A percentile compares a stretch with the other conserved stretches of the same genome.
Evolutionary conservation across 2,329 filamentous ascomycete genomes (phyloP).

Genomic region (Aspergillus phoenicis): DNA sequence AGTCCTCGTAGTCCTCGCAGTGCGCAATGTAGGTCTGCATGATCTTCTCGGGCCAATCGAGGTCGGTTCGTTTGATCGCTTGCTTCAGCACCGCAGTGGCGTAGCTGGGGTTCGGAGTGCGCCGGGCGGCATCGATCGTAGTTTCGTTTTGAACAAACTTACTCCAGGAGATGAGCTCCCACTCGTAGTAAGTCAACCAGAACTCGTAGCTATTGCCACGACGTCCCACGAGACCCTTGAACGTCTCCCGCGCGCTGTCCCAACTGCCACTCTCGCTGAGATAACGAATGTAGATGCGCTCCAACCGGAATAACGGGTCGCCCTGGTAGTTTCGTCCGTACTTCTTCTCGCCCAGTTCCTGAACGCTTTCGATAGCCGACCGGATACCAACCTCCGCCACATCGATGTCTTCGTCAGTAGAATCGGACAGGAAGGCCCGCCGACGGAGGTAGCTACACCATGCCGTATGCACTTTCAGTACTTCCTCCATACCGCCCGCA

Average conservation of each 20-base stretch:
- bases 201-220: conserved; percentile 85
- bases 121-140: conserved; percentile 56
- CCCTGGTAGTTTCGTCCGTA: conserved; percentile 77
- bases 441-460: conserved; percentile 95
- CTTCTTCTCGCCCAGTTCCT: conserved; percentile 73
- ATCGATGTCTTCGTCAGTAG: conserved; percentile 80
- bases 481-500: conserved; percentile 80
- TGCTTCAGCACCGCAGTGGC: conserved; percentile 77
- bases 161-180: conserved; percentile 78
- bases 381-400: conserved; percentile 87
- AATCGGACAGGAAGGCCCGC: conserved; percentile 72
- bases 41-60: conserved; percentile 55
- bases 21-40: conserved; percentile 51
- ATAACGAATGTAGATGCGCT: conserved; percentile 90
- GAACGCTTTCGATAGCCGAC: conserved; percentile 82
- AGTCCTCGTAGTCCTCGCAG: conserved; percentile 87
- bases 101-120: conserved; percentile 66
- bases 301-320: conserved; percentile 85
- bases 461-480: conserved; percentile 86
- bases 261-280: conserved; percentile 79
- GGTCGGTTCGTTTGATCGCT: conserved; percentile 59
- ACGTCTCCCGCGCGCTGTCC: conserved; percentile 75
- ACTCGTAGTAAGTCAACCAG: conserved; percentile 89
- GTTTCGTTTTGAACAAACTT: conserved; percentile 57
- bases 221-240: conserved; percentile 69